Evolutionary conservation across 805 yeast genomes (phyloP), one percentile per base, ranked within the genome.

Genomic region (Candida peoriensis): DNA sequence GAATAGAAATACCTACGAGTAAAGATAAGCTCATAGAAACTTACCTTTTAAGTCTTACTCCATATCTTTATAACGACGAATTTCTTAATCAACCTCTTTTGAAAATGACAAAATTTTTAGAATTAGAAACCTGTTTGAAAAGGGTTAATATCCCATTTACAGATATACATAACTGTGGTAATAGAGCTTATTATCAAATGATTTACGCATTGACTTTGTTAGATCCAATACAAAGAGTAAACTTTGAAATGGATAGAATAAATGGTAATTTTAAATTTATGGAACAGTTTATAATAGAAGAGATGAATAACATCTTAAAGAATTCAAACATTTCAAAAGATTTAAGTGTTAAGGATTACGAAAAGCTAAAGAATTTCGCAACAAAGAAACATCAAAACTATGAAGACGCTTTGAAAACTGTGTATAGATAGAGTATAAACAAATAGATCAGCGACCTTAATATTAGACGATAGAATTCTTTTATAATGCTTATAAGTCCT

Each of bases 401-500:
- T 16, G 26, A 30, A 14, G n/a, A 15, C 11, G 33, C 17, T 14
- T 20, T 30, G 8, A 30, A 12, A 12, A n/a, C n/a, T n/a, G n/a
- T n/a, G n/a, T n/a, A n/a, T n/a, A n/a, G n/a, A n/a, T n/a, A n/a
- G n/a, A n/a, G n/a, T n/a, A n/a, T n/a, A n/a, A n/a, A n/a, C n/a
- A n/a, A n/a, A n/a, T n/a, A n/a, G n/a, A n/a, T n/a, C n/a, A n/a
- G n/a, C n/a, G n/a, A n/a, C n/a, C n/a, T n/a, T n/a, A n/a, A n/a
- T n/a, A n/a, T n/a, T n/a, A n/a, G n/a, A n/a, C n/a, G n/a, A n/a
- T n/a, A n/a, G n/a, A n/a, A n/a, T n/a, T n/a, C n/a, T n/a, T n/a
- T n/a, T n/a, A n/a, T n/a, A n/a, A n/a, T n/a, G n/a, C n/a, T 28
- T 24, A 79, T 12, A 82, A 55, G 20, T 76, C 85, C 47, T 70